These are phyloP conservation scores for Monilinia fructigena DNA, from an alignment of 2,329 filamentous ascomycete species.

Conservation along the genomic window DNA sequence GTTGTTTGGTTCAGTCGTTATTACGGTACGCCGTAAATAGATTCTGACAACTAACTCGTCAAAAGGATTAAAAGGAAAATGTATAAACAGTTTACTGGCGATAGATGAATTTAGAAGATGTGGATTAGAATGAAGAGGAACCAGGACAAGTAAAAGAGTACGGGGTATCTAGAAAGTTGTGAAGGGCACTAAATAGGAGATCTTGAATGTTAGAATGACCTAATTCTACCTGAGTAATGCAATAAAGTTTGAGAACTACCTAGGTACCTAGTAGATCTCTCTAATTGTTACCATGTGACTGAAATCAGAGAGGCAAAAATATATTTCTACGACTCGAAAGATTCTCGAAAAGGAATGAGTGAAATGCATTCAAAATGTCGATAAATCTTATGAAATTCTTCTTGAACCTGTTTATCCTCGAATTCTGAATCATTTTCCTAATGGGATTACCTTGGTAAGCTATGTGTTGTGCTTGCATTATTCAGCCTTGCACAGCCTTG, in stretches of 20 bases:
- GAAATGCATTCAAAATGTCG: too few relatives aligned
- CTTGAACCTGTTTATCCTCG: too few relatives aligned
- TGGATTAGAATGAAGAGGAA: neutral
- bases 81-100: slow-evolving; percentile 3
- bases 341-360: too few relatives aligned
- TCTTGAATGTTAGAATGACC: neutral
- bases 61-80: neutral
- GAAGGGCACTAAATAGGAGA: slow-evolving; percentile 5
- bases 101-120: neutral
- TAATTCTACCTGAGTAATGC: too few relatives aligned
- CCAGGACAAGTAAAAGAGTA: slow-evolving; percentile 2
- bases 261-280: neutral
- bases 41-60: neutral
- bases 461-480: neutral
- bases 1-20: slow-evolving; percentile 2
- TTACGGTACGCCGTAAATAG: neutral
- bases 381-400: too few relatives aligned
- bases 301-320: neutral
- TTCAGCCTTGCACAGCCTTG: slow-evolving; percentile 2
- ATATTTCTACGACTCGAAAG: too few relatives aligned
- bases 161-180: neutral
- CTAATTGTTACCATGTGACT: neutral
- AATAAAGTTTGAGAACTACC: too few relatives aligned
- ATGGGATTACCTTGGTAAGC: neutral
- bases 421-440: neutral